A percentile compares a stretch with the other conserved stretches of the same genome.
Evolutionary conservation across 768 basidiomycete species (phyloP).

Genomic region (Jaapia argillacea): DNA sequence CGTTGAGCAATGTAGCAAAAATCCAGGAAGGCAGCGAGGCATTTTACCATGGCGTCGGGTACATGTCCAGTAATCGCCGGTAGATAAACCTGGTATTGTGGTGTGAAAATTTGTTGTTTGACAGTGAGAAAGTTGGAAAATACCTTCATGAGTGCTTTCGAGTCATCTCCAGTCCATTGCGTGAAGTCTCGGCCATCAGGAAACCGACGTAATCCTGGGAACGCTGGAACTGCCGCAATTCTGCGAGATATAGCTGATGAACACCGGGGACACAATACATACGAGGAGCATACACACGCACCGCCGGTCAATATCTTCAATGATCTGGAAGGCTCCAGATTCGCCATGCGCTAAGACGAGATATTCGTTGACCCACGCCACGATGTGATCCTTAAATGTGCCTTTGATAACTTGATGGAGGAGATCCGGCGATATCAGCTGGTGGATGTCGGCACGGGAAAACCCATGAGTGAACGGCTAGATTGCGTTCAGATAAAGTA

Average conservation of each 20-base stretch:
- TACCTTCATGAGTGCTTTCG: slow-evolving; percentile 30
- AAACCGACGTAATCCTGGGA: slow-evolving; percentile 19
- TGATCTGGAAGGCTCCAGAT: slow-evolving; percentile 11
- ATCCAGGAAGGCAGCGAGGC: slow-evolving; percentile 17
- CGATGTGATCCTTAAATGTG: slow-evolving; percentile 28
- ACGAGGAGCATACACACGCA: slow-evolving; percentile 1
- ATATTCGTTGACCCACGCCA: slow-evolving; percentile 22
- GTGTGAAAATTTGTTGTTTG: no score
- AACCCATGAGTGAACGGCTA: slow-evolving; percentile 26
- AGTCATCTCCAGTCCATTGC: slow-evolving; percentile 30
- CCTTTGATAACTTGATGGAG: slow-evolving; percentile 28
- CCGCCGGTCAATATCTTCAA: slow-evolving; percentile 23
- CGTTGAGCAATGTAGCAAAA: slow-evolving; percentile 21
- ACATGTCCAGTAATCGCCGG: slow-evolving; percentile 19
- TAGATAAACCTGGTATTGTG: slow-evolving; percentile 11
- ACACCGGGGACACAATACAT: background rate
- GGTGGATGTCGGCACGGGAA: slow-evolving; percentile 25
- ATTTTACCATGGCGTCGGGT: slow-evolving; percentile 14
- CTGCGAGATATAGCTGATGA: slow-evolving; percentile 7
- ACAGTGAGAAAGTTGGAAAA: no score
- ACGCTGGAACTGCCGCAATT: slow-evolving; percentile 17
- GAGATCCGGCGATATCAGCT: slow-evolving; percentile 20
- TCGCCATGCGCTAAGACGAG: slow-evolving; percentile 11
- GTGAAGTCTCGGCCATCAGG: slow-evolving; percentile 21
- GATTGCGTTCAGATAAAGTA: background rate